phyloP scores from a whole-genome alignment of 306 rosid genomes.

The Spatholobus suberectus region DNA sequence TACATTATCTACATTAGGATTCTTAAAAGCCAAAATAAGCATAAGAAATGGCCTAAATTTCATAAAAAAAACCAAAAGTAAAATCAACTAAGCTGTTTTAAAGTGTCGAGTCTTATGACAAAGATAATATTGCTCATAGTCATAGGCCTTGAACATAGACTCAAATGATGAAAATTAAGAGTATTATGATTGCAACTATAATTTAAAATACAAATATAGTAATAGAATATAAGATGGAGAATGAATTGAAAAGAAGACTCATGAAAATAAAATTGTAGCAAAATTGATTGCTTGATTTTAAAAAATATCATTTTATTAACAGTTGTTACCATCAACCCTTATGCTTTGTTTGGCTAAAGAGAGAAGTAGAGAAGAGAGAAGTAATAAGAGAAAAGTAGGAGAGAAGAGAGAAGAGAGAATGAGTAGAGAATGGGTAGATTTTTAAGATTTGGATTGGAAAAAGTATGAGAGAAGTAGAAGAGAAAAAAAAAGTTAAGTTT shows the following conservation, averaged over 20 bases:
- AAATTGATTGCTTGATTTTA: neutral
- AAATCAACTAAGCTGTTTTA: neutral
- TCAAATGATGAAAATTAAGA: slow-evolving; percentile 1
- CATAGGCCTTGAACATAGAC: neutral
- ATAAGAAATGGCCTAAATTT: neutral
- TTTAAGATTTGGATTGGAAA: no score
- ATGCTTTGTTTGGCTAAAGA: no score
- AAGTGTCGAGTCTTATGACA: neutral
- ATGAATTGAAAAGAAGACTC: neutral
- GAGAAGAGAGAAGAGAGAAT: no score
- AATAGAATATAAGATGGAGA: neutral
- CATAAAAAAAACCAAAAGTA: neutral
- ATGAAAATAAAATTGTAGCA: neutral
- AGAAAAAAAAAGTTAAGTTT: no score
- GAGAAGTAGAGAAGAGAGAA: no score
- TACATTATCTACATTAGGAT: neutral
- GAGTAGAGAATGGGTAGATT: no score
- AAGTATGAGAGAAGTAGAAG: no score
- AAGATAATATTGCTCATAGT: neutral
- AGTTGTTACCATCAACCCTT: neutral
- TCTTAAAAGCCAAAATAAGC: neutral
- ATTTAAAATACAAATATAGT: neutral
- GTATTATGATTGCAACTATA: neutral
- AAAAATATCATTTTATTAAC: neutral
- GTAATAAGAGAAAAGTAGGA: no score